These are phyloP conservation scores for Coniochaeta sp. DNA, from an alignment of 2,329 filamentous ascomycete species.

Conservation along the genomic window DNA sequence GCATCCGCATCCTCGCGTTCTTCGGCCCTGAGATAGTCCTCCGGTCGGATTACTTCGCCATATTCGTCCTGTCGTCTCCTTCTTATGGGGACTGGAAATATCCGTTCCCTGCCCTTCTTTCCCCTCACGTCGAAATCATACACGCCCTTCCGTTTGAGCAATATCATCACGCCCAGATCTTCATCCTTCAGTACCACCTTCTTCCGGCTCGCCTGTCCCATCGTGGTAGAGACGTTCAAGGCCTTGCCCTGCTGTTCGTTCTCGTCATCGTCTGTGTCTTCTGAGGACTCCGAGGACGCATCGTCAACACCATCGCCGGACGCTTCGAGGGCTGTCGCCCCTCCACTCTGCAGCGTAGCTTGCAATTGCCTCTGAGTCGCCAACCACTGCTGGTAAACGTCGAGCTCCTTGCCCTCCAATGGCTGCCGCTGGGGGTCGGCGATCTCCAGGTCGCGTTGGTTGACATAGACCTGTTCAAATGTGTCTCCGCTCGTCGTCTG, in stretches of 20 bases:
- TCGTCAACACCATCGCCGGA: conserved; percentile 73
- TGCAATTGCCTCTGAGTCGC: conserved; percentile 83
- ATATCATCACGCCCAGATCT: conserved; percentile 84
- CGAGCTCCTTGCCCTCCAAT: conserved; percentile 68
- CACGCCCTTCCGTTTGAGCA: conserved; percentile 82
- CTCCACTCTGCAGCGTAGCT: conserved; percentile 66
- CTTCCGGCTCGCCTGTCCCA: conserved; percentile 76
- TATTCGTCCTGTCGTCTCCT: conserved; percentile 81
- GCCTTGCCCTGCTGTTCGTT: conserved; percentile 87
- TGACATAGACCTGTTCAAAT: conserved; percentile 60
- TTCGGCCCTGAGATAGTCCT: conserved; percentile 89
- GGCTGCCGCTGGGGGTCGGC: conserved; percentile 54
- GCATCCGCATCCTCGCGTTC: conserved; percentile 72
- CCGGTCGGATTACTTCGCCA: conserved; percentile 85
- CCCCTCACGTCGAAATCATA: conserved; percentile 88
- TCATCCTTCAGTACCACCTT: conserved; percentile 83
- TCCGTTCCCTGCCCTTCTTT: conserved; percentile 85
- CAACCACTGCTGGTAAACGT: conserved; percentile 85
- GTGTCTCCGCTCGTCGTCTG: conserved; percentile 45
- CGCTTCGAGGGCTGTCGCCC: conserved; percentile 59
- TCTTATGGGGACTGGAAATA: conserved; percentile 81
- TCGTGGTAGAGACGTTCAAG: conserved; percentile 77
- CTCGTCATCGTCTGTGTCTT: conserved; percentile 82
- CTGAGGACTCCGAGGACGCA: conserved; percentile 77
- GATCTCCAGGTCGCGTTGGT: conserved; percentile 55